Base-by-base conservation (phyloP, 2,329 filamentous ascomycete species). In the Zarea fungicola region DNA sequence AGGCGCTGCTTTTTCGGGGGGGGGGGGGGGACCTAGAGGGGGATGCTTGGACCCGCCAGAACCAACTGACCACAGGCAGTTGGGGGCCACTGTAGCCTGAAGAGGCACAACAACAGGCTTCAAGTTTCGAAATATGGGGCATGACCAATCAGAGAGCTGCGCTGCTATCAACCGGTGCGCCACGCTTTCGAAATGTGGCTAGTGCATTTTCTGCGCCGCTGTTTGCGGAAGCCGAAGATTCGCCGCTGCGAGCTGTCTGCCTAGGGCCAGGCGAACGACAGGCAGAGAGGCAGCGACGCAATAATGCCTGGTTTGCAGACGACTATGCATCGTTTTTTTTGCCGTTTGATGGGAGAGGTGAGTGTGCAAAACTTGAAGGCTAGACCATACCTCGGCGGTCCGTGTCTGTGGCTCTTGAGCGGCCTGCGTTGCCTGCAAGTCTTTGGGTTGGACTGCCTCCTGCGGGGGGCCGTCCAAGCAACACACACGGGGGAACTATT, bases 161-260 rank as follows among this genome's bases (percentile, higher is more conserved):
- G 23, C 18, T 36, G 21, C 18, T 35, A 19, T 42, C 29, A 16
- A 36, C 22, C 26, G 22, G 31, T 48, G 46, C 46, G 46, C 46
- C 46, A 48, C 48, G 26, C 22, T 42, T 14, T 23, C 29, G 23
- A 43, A n/a, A 4, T 49, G 48, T 50, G 48, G 48, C 48, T 50
- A 28, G 48, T 50, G 48, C 28, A 18, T 14, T 35, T 41, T n/a
- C 21, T 19, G 25, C 13, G 25, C 35, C 29, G 19, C 41, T 50
- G 48, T 45, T 50, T 45, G 26, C 48, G 46, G 37, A 35, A 35
- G 46, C 46, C 37, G 29, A 41, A 42, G 46, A 31, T 46, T 46
- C 43, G 43, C 43, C 43, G 43, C 25, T 10, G 13, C 2, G 34
- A 31, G 13, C 21, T 25, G 34, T 18, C 34, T 14, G n/a, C n/a